phyloP scores from a whole-genome alignment of 805 yeast genomes.

The Yarrowia deformans region DNA sequence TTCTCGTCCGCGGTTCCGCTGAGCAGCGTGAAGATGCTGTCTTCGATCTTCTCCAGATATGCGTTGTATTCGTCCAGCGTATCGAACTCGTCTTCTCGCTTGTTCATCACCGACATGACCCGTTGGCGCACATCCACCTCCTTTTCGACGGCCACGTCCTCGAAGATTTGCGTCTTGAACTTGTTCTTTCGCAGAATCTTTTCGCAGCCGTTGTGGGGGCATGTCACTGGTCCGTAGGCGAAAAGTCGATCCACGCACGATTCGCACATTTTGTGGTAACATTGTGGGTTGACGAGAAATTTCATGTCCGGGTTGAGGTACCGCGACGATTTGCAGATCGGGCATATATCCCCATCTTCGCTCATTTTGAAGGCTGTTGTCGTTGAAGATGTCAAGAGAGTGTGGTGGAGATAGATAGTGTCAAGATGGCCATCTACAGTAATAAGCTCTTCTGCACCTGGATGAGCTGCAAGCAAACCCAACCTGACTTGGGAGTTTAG shows the following conservation, averaged over 20 bases:
- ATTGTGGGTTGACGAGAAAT: slow-evolving; percentile 93
- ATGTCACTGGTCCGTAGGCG: slow-evolving; percentile 93
- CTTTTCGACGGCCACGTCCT: slow-evolving; percentile 85
- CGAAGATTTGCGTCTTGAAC: slow-evolving; percentile 92
- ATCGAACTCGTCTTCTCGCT: slow-evolving; percentile 75
- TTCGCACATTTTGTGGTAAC: slow-evolving; percentile 96
- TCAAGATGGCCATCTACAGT: neutral
- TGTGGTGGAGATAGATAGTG: neutral
- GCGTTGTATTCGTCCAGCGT: slow-evolving; percentile 67
- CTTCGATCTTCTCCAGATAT: slow-evolving; percentile 86
- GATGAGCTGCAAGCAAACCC: slow-evolving; percentile 21
- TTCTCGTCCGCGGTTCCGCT: slow-evolving; percentile 75
- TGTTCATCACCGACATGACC: slow-evolving; percentile 78
- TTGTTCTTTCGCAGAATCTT: slow-evolving; percentile 84
- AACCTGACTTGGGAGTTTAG: slow-evolving; percentile 21
- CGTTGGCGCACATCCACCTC: slow-evolving; percentile 90
- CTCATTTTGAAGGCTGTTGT: slow-evolving; percentile 13
- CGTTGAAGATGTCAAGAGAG: neutral
- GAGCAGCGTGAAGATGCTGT: slow-evolving; percentile 75
- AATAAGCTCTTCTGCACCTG: neutral
- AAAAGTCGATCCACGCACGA: slow-evolving; percentile 96
- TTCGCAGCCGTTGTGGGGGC: slow-evolving; percentile 93
- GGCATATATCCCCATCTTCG: slow-evolving; percentile 76
- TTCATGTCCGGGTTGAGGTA: slow-evolving; percentile 92
- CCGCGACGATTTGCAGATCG: slow-evolving; percentile 94